Base-by-base conservation (phyloP, 1,284 basidiomycete species). In the Pyrrhoderma lamaoense region DNA sequence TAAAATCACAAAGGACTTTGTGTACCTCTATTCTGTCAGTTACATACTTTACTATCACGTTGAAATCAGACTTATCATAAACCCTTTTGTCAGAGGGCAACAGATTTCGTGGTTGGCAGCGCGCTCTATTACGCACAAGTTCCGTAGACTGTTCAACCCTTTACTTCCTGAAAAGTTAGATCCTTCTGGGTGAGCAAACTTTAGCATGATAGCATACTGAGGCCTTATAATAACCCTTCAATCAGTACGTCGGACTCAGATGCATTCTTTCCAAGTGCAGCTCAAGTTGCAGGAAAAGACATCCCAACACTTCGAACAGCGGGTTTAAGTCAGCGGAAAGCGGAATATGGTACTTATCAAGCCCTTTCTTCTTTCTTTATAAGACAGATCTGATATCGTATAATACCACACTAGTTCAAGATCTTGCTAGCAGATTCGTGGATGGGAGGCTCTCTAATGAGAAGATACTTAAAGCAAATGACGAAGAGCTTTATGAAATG, bases 61-160 rank as follows among this genome's bases (percentile, higher is more conserved):
- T 42, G 18, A n/a, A n/a, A 11, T 34, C 7, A 31, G 35, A 47
- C 22, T 7, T 14, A 14, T 25, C 13, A 22, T 35, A 43, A 27
- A 47, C 31, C 11, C 16, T 37, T 42, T 1, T 14, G 42, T 45
- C 25, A 85, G 83, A 48, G 88, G 84, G 0, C 91, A 93, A 66
- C 92, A 97, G 66, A 93, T 97, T 38, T 91, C 88, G 0, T 94
- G 89, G 89, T 68, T 87, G 27, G 93, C 93, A 2, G 93, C 93
- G 0, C 75, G 86, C 36, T 83, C 89, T 3, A 92, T 96, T 49
- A 80, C 76, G n/a, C 85, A 91, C 65, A 83, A 77, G 53, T 96
- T 97, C 64, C 73, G 81, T 39, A 75, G 85, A 37, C 67, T 90
- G 14, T 93, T 81, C 63, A 80, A 89, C 57, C 79, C 80, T 22